Conservation (phyloP, 768 basidiomycete genomes). For the Podaxis rugospora region DNA sequence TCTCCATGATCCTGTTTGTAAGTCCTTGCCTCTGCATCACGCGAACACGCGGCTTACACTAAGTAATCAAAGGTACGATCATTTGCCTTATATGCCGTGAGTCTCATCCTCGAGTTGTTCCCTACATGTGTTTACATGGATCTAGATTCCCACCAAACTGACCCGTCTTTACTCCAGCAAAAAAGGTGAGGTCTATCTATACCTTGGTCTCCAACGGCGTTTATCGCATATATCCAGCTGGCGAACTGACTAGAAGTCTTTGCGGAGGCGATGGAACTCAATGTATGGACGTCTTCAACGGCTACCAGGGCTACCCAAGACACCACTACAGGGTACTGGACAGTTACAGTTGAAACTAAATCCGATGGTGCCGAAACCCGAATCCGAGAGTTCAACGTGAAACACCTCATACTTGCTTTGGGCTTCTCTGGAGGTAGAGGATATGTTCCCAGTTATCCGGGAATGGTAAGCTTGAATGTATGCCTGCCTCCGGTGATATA, state of each 20-base stretch:
- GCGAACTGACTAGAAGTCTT: constrained; percentile 30
- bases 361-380: constrained; percentile 24
- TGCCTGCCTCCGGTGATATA: not conserved
- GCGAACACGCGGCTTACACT: not conserved
- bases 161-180: constrained; percentile 16
- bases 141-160: constrained; percentile 27
- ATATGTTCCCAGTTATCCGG: constrained; percentile 41
- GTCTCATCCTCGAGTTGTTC: constrained; percentile 20
- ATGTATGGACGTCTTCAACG: constrained; percentile 45
- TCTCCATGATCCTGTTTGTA: constrained; percentile 65
- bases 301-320: constrained; percentile 32
- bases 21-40: constrained; percentile 23
- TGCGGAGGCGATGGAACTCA: constrained; percentile 35
- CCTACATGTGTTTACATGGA: not conserved
- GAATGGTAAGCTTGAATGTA: constrained; percentile 29
- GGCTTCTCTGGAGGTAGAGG: constrained; percentile 48
- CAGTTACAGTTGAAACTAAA: constrained; percentile 35
- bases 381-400: constrained; percentile 36
- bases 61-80: constrained; percentile 39
- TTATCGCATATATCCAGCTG: constrained; percentile 15
- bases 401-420: constrained; percentile 47
- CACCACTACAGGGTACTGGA: constrained; percentile 31
- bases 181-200: too few species aligned
- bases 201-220: too few species aligned
- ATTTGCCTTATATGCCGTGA: constrained; percentile 60